Evolutionary conservation across 768 basidiomycete species (phyloP).

Genomic region (Scleroderma bovista): DNA sequence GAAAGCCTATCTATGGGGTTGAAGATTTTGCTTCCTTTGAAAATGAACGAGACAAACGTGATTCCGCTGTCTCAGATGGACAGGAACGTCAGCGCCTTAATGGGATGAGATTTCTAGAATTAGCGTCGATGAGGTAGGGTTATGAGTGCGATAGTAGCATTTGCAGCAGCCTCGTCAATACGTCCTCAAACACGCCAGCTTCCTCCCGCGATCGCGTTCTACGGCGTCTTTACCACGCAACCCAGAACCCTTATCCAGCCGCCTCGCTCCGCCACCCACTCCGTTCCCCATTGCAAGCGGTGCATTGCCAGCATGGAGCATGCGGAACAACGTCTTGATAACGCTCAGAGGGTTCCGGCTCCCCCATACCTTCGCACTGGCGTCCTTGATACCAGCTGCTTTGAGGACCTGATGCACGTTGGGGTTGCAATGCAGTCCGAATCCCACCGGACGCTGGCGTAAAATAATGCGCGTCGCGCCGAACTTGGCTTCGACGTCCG

Average conservation of each 20-base stretch:
- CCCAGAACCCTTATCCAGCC: constrained; percentile 71
- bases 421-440: constrained; percentile 87
- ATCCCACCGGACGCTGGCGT: constrained; percentile 81
- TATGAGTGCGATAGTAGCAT: neutral
- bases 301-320: constrained; percentile 82
- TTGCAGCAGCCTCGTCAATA: constrained; percentile 19
- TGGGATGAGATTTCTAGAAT: neutral
- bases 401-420: constrained; percentile 84
- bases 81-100: no score
- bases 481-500: constrained; percentile 79
- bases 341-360: constrained; percentile 68
- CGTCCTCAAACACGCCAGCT: constrained; percentile 60
- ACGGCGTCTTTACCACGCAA: constrained; percentile 63
- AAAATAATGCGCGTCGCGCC: constrained; percentile 78
- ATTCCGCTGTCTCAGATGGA: no score
- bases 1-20: no score
- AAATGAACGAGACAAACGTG: no score
- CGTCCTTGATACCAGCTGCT: constrained; percentile 92
- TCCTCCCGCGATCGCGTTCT: constrained; percentile 80
- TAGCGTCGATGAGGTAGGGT: neutral
- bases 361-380: constrained; percentile 93
- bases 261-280: constrained; percentile 63
- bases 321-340: constrained; percentile 75
- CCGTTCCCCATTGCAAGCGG: constrained; percentile 82
- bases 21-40: no score